phyloP scores from a whole-genome alignment of 352 stramenopile species.

The Phytophthora sp. region DNA sequence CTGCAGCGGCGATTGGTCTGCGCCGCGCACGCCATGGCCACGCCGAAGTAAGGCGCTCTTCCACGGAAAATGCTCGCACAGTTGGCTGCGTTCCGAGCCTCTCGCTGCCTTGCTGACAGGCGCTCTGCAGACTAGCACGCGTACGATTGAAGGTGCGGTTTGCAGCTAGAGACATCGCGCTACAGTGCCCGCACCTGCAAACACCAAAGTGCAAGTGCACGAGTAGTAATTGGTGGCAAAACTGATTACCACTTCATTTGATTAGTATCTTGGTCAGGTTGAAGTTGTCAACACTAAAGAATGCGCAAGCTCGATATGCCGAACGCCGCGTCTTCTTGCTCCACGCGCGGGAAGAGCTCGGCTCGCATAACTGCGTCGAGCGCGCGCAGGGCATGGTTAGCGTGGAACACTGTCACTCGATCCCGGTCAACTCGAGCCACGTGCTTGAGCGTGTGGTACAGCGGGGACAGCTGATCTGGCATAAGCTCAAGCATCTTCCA shows the following conservation, averaged over 20 bases:
- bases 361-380: slow-evolving; percentile 73
- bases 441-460: slow-evolving; percentile 84
- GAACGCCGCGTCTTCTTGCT: slow-evolving; percentile 41
- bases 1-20: slow-evolving; percentile 3
- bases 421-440: slow-evolving; percentile 69
- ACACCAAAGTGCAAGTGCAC: too few species aligned
- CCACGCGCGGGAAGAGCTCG: slow-evolving; percentile 67
- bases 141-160: too few species aligned
- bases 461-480: slow-evolving; percentile 66
- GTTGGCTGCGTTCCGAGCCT: background rate
- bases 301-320: slow-evolving; percentile 62
- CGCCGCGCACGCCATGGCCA: too few species aligned
- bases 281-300: slow-evolving; percentile 33
- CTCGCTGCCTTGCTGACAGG: too few species aligned
- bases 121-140: too few species aligned
- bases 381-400: slow-evolving; percentile 49
- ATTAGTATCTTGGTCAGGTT: slow-evolving; percentile 8
- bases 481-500: slow-evolving; percentile 79
- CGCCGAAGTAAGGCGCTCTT: too few species aligned
- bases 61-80: slow-evolving; percentile 7
- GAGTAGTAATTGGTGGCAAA: too few species aligned
- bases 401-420: slow-evolving; percentile 72
- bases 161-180: too few species aligned
- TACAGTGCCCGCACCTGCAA: too few species aligned
- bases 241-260: background rate